These are phyloP conservation scores for Entomortierella beljakovae DNA, from an alignment of 192 early-diverging fungal genomes.

Conservation along the genomic window DNA sequence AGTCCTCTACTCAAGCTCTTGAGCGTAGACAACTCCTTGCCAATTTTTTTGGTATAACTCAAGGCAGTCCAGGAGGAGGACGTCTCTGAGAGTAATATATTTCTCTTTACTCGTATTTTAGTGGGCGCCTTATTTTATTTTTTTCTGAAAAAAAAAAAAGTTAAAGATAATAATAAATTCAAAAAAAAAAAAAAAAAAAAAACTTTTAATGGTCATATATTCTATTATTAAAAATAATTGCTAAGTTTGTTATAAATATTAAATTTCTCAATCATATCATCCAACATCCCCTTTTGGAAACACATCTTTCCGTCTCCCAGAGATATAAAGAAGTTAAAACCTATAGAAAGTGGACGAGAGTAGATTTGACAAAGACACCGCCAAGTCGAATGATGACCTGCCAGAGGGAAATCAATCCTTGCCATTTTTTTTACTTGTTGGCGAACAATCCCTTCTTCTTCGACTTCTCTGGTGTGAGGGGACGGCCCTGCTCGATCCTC, in stretches of 20 bases:
- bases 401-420: neutral
- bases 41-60: neutral
- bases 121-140: no score
- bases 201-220: no score
- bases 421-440: constrained; percentile 51
- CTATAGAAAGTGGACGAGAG: neutral
- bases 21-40: neutral
- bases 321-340: no score
- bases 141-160: no score
- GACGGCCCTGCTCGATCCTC: constrained; percentile 78
- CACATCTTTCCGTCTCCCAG: no score
- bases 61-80: neutral
- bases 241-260: no score
- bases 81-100: neutral
- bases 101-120: no score
- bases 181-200: no score
- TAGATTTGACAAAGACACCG: neutral
- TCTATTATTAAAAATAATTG: no score
- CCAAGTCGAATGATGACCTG: neutral
- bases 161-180: no score
- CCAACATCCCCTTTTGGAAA: no score
- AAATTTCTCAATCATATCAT: no score
- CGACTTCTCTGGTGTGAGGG: constrained; percentile 79
- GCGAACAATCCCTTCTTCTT: constrained; percentile 82
- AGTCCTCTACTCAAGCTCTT: neutral